Conservation (phyloP, 352 stramenopile species). For the Globisporangium radiosum region DNA sequence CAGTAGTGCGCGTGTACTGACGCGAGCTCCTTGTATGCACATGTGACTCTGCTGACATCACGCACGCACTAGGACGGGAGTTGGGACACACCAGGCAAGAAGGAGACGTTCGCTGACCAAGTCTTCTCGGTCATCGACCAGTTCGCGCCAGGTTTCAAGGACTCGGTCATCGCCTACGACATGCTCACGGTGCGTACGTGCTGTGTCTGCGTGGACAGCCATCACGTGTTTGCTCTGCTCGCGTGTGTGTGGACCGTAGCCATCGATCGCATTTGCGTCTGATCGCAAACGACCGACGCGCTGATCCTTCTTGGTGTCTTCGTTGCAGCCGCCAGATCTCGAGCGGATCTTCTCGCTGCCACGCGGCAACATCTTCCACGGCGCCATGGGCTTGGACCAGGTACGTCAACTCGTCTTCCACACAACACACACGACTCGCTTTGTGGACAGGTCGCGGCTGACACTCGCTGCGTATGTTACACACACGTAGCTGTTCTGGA, state of each 20-base stretch:
- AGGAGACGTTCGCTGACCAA: constrained; percentile 71
- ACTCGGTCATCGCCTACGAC: constrained; percentile 79
- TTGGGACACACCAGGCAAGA: constrained; percentile 69
- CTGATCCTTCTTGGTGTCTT: not conserved
- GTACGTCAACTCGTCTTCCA: constrained; percentile 12
- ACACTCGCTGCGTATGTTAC: constrained; percentile 3
- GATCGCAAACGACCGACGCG: not conserved
- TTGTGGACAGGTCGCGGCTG: not conserved
- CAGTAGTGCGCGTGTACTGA: no score
- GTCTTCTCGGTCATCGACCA: constrained; percentile 86
- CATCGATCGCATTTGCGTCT: not conserved
- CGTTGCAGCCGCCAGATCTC: constrained; percentile 67
- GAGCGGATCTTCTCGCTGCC: constrained; percentile 85
- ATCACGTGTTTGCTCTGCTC: no score
- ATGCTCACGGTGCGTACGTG: constrained; percentile 60
- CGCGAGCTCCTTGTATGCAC: no score
- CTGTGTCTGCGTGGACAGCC: no score
- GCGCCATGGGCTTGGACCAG: constrained; percentile 87
- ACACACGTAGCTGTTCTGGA: constrained; percentile 67
- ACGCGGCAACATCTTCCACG: constrained; percentile 88
- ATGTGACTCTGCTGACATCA: not conserved
- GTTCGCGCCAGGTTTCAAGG: constrained; percentile 81
- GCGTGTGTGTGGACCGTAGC: no score
- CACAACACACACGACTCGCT: not conserved
- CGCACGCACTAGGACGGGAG: constrained; percentile 47